Conservation (phyloP, 139 green algal genomes). For the Chlamydomonas sphaeroides region DNA sequence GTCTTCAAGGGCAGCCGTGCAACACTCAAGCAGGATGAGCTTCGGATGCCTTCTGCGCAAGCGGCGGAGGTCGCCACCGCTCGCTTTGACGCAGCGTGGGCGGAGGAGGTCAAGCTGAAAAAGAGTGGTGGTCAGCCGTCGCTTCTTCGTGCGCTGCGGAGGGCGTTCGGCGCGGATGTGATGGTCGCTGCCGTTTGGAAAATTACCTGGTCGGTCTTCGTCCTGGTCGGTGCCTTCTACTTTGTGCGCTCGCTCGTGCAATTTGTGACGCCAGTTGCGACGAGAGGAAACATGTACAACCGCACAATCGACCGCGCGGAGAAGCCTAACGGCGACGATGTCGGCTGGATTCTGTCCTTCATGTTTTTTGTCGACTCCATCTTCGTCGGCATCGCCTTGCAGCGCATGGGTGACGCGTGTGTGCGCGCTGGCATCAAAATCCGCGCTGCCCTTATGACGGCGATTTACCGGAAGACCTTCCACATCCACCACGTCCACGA, state of each 20-base stretch:
- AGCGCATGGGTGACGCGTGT: slow-evolving; percentile 74
- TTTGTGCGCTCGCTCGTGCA: slow-evolving; percentile 73
- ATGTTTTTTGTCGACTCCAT: slow-evolving; percentile 72
- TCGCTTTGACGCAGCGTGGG: slow-evolving; percentile 50
- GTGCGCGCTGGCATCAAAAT: slow-evolving; percentile 63
- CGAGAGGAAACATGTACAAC: slow-evolving; percentile 53
- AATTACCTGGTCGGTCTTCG: slow-evolving; percentile 51
- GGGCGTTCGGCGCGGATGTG: slow-evolving; percentile 52
- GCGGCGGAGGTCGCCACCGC: slow-evolving; percentile 45
- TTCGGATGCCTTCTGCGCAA: slow-evolving; percentile 62
- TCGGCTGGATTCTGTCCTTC: slow-evolving; percentile 67
- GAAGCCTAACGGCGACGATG: slow-evolving; percentile 50
- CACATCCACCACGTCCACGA: slow-evolving; percentile 19
- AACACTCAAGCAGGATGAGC: slow-evolving; percentile 50
- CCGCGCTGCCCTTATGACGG: slow-evolving; percentile 48
- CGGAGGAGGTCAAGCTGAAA: slow-evolving; percentile 48
- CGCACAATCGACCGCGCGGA: slow-evolving; percentile 19
- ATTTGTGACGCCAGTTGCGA: slow-evolving; percentile 51
- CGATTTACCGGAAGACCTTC: slow-evolving; percentile 71
- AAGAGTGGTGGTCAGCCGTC: slow-evolving; percentile 56
- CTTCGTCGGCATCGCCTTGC: slow-evolving; percentile 65
- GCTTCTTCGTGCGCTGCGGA: slow-evolving; percentile 45
- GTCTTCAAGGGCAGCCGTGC: slow-evolving; percentile 44
- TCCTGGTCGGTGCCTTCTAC: slow-evolving; percentile 71
- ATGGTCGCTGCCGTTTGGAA: slow-evolving; percentile 56